Evolutionary conservation across 768 basidiomycete genomes (phyloP).

Genomic region (Rhizopogon vesiculosus): DNA sequence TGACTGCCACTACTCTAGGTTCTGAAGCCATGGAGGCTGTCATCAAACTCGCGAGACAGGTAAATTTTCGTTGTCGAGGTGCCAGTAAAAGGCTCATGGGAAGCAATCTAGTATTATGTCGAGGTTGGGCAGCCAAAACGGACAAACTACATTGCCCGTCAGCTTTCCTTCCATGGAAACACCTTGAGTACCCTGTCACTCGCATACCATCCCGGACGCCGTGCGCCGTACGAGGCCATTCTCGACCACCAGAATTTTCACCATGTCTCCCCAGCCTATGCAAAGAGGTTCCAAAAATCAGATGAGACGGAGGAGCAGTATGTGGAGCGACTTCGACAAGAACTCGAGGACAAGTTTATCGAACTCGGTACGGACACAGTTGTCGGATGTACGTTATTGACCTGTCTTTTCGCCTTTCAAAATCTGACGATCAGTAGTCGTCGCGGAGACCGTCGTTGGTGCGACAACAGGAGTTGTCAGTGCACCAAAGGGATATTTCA

Average conservation of each 20-base stretch:
- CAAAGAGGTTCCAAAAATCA: slow-evolving; percentile 65
- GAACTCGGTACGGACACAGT: slow-evolving; percentile 81
- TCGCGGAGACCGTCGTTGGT: slow-evolving; percentile 84
- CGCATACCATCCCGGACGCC: slow-evolving; percentile 60
- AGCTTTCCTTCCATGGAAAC: slow-evolving; percentile 84
- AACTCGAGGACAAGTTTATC: slow-evolving; percentile 82
- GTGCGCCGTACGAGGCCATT: slow-evolving; percentile 63
- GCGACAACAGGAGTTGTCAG: slow-evolving; percentile 75
- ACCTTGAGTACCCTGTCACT: slow-evolving; percentile 68
- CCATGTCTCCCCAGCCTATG: slow-evolving; percentile 86
- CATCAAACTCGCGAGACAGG: slow-evolving; percentile 80
- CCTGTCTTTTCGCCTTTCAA: background rate
- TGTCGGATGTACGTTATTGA: slow-evolving; percentile 59
- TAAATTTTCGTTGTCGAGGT: slow-evolving; percentile 20
- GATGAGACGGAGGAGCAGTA: slow-evolving; percentile 79
- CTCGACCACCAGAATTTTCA: slow-evolving; percentile 67
- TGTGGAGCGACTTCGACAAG: slow-evolving; percentile 68
- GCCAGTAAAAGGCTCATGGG: slow-evolving; percentile 5
- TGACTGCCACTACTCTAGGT: slow-evolving; percentile 36
- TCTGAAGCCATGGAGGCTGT: slow-evolving; percentile 88
- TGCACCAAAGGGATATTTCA: slow-evolving; percentile 82
- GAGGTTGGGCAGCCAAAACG: slow-evolving; percentile 69
- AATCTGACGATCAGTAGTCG: slow-evolving; percentile 41
- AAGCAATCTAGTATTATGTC: slow-evolving; percentile 51
- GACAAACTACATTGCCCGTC: slow-evolving; percentile 72